phyloP scores from a whole-genome alignment of 1,284 basidiomycete genomes.

The Cryptococcus amylolentus region DNA sequence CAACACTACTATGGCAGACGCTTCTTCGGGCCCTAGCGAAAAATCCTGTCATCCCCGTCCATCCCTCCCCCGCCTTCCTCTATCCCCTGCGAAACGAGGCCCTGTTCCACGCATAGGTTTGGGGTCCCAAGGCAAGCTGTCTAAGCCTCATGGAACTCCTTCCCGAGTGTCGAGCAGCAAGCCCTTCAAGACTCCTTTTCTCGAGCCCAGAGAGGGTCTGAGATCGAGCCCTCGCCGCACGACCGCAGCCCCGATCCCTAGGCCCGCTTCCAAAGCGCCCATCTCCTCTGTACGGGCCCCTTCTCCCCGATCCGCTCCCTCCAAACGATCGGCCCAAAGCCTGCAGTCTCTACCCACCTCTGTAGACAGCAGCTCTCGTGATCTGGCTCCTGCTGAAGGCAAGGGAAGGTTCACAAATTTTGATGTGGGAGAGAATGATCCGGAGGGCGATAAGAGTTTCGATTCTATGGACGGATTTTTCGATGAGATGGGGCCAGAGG shows the following conservation, averaged over 20 bases:
- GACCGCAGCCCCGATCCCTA: background rate
- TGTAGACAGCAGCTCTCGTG: background rate
- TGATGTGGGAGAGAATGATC: slow-evolving; percentile 20
- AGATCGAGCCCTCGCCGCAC: slow-evolving; percentile 14
- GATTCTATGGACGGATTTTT: slow-evolving; percentile 36
- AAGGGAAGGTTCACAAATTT: slow-evolving; percentile 8
- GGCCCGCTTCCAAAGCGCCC: too few species aligned
- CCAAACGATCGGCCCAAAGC: background rate
- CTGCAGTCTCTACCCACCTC: background rate
- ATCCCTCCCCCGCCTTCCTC: background rate
- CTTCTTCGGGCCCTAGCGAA: too few species aligned
- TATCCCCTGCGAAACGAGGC: slow-evolving; percentile 11
- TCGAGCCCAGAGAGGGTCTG: slow-evolving; percentile 1
- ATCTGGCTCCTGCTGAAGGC: too few species aligned
- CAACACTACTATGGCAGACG: too few species aligned
- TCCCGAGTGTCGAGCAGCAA: background rate
- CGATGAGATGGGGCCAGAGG: slow-evolving; percentile 25
- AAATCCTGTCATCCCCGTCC: too few species aligned
- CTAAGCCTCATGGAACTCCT: background rate
- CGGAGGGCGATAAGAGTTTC: slow-evolving; percentile 28
- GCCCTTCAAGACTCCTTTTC: slow-evolving; percentile 14
- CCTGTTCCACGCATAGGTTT: slow-evolving; percentile 9
- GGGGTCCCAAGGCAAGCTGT: slow-evolving; percentile 2
- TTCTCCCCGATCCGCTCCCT: background rate
- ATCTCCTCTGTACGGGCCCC: too few species aligned